A percentile compares a stretch with the other conserved stretches of the same genome.
These are phyloP conservation scores for Suillus fuscotomentosus DNA, from an alignment of 768 basidiomycete genomes.

Conservation along the genomic window DNA sequence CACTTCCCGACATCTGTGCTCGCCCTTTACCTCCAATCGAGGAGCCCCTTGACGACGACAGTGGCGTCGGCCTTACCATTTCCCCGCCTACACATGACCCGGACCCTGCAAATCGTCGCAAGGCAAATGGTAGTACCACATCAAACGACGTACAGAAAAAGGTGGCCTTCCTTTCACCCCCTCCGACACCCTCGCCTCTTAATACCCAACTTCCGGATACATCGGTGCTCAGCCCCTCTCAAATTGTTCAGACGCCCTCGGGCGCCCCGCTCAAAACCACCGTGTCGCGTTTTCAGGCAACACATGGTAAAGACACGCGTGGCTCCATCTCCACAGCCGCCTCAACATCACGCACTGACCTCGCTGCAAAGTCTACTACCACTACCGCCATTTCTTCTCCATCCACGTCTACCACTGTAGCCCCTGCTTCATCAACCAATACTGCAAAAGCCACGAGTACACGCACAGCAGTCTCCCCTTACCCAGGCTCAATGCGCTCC, in stretches of 20 bases:
- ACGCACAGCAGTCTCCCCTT: conserved; percentile 63
- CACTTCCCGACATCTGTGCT: conserved; percentile 63
- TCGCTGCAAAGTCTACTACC: conserved; percentile 42
- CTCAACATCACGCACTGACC: conserved; percentile 61
- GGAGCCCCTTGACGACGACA: conserved; percentile 35
- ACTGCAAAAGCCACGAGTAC: conserved; percentile 58
- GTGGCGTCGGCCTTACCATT: conserved; percentile 35
- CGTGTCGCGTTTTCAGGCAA: conserved; percentile 74
- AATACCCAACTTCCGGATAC: conserved; percentile 46
- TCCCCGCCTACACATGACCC: conserved; percentile 16
- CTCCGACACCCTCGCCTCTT: conserved; percentile 61
- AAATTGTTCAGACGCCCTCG: conserved; percentile 21
- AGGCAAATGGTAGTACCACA: conserved; percentile 33
- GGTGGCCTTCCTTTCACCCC: conserved; percentile 84
- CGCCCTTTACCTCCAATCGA: conserved; percentile 50
- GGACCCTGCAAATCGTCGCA: conserved; percentile 35
- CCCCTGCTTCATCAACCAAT: conserved; percentile 52
- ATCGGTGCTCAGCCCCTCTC: conserved; percentile 32
- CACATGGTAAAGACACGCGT: conserved; percentile 67
- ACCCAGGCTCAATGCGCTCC: conserved; percentile 71
- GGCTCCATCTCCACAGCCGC: conserved; percentile 64
- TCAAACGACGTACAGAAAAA: conserved; percentile 68
- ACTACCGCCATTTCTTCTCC: conserved; percentile 51
- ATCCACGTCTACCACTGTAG: conserved; percentile 60
- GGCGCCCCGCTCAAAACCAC: conserved; percentile 55